Conservation (phyloP, 768 basidiomycete genomes). For the Xerocomus spinulosus region DNA sequence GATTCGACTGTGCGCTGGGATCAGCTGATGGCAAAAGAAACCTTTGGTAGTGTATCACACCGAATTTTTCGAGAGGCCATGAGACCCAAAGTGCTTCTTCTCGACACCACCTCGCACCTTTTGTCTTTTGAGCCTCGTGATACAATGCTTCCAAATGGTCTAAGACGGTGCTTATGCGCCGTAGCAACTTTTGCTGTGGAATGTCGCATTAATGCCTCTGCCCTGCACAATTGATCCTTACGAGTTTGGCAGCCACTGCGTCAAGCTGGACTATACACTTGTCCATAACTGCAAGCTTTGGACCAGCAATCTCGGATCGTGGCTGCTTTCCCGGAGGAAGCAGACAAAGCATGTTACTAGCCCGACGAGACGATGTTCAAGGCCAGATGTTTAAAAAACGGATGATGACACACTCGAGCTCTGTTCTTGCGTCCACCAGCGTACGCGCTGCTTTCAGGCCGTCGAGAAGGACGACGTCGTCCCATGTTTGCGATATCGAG, state of each 20-base stretch:
- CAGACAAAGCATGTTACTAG: conserved; percentile 60
- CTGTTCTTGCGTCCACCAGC: conserved; percentile 74
- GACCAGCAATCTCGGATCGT: conserved; percentile 52
- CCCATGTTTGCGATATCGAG: conserved; percentile 66
- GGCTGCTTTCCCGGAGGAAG: conserved; percentile 52
- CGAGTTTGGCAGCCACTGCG: conserved; percentile 57
- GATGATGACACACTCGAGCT: conserved; percentile 68
- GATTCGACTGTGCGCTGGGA: conserved; percentile 43
- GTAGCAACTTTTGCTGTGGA: conserved; percentile 63
- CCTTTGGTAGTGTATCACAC: conserved; percentile 35
- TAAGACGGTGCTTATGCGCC: conserved; percentile 56
- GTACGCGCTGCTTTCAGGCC: conserved; percentile 71
- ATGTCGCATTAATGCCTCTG: neutral
- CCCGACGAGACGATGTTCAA: neutral
- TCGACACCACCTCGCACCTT: conserved; percentile 68
- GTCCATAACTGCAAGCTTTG: conserved; percentile 68
- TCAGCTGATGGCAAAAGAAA: conserved; percentile 1
- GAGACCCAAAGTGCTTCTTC: conserved; percentile 77
- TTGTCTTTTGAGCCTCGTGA: conserved; percentile 63
- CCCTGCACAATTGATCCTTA: conserved; percentile 32
- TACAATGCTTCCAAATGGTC: conserved; percentile 63
- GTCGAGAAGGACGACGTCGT: conserved; percentile 74
- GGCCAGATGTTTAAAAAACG: neutral
- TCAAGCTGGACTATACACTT: conserved; percentile 57
- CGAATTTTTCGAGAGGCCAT: conserved; percentile 78